These are phyloP conservation scores for Nakazawaea holstii DNA, from an alignment of 805 yeast genomes.

Conservation along the genomic window DNA sequence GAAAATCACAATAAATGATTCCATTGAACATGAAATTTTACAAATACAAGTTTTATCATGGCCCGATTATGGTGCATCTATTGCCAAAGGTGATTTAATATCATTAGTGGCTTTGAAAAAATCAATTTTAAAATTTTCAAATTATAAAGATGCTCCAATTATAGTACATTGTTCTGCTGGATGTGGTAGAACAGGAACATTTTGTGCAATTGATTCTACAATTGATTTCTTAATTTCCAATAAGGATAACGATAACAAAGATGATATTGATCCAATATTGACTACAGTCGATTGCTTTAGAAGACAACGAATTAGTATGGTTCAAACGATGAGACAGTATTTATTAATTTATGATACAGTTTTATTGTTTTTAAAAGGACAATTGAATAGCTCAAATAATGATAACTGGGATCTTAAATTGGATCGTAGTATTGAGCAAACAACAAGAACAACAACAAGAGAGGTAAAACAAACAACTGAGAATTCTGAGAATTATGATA, in stretches of 20 bases:
- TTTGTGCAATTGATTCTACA: conserved; percentile 63
- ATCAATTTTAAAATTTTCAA: conserved; percentile 13
- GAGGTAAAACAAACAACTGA: no score
- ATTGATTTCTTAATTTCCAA: conserved; percentile 30
- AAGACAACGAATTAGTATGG: conserved; percentile 52
- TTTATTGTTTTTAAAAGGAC: conserved; percentile 21
- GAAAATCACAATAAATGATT: conserved; percentile 28
- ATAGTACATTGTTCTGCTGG: conserved; percentile 95
- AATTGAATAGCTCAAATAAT: not conserved
- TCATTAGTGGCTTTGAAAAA: conserved; percentile 39
- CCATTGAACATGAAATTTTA: conserved; percentile 39
- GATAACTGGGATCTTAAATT: not conserved
- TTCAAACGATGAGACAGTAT: conserved; percentile 51
- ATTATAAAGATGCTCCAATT: conserved; percentile 36
- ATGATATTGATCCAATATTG: conserved; percentile 35
- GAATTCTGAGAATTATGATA: not conserved
- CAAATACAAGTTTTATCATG: conserved; percentile 79
- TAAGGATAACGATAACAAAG: conserved; percentile 11
- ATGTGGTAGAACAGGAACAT: conserved; percentile 93
- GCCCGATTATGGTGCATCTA: conserved; percentile 75
- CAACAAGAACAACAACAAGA: not conserved
- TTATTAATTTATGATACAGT: conserved; percentile 41
- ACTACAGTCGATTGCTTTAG: conserved; percentile 42
- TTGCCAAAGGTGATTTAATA: conserved; percentile 52
- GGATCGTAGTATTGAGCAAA: not conserved